A percentile compares a stretch with the other conserved stretches of the same genome.
Conservation (phyloP, 169 alveolate genomes). For the Plasmodium malariae region DNA sequence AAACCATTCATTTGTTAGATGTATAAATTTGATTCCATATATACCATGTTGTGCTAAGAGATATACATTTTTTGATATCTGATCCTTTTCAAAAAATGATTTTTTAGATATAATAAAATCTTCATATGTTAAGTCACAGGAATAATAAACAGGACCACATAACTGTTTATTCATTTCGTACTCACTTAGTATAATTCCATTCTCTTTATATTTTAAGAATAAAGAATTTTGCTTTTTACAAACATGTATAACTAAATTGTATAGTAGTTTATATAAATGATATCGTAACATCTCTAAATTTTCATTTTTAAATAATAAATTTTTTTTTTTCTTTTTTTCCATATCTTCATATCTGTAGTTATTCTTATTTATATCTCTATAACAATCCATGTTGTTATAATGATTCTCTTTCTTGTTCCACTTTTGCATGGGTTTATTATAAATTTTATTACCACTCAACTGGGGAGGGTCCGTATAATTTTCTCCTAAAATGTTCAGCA, state of each 20-base stretch:
- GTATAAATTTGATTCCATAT: slow-evolving; percentile 68
- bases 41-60: slow-evolving; percentile 66
- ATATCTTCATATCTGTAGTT: background rate
- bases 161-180: slow-evolving; percentile 62
- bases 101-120: slow-evolving; percentile 56
- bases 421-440: background rate
- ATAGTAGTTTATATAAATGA: slow-evolving; percentile 58
- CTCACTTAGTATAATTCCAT: slow-evolving; percentile 51
- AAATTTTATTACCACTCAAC: background rate
- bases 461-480: background rate
- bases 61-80: slow-evolving; percentile 12
- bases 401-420: background rate
- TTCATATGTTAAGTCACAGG: slow-evolving; percentile 61
- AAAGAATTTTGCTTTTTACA: slow-evolving; percentile 62
- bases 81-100: slow-evolving; percentile 44
- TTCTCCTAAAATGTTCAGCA: slow-evolving; percentile 5
- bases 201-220: slow-evolving; percentile 39
- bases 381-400: background rate
- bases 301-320: background rate
- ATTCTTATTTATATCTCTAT: background rate
- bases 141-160: slow-evolving; percentile 57
- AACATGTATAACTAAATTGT: slow-evolving; percentile 69
- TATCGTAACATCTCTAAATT: slow-evolving; percentile 55
- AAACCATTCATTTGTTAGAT: slow-evolving; percentile 66
- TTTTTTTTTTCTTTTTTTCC: background rate